Percentiles rank a stretch among this genome's conserved stretches.
Evolutionary conservation across 495 filamentous ascomycete species (phyloP).

Genomic region (Pyronema domesticum): DNA sequence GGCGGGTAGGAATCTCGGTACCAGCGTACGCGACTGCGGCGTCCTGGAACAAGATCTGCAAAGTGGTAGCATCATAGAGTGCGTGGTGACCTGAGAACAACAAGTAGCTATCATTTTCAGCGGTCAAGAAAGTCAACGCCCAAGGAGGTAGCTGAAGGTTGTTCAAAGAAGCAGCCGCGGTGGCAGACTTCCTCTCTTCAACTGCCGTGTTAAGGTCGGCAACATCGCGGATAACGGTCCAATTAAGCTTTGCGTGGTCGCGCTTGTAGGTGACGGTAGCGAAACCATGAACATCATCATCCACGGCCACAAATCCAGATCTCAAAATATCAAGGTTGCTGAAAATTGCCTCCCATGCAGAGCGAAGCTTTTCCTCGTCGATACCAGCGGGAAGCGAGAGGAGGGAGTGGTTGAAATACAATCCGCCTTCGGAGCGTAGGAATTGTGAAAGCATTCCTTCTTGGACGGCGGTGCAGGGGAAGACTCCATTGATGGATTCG

Average conservation of each 20-base stretch:
- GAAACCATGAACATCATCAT: slow-evolving; percentile 39
- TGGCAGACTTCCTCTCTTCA: slow-evolving; percentile 11
- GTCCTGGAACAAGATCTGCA: slow-evolving; percentile 30
- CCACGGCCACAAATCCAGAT: slow-evolving; percentile 47
- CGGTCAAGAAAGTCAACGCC: slow-evolving; percentile 28
- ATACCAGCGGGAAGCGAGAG: slow-evolving; percentile 29
- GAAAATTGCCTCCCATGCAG: slow-evolving; percentile 41
- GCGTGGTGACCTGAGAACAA: slow-evolving; percentile 50
- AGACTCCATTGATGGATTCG: slow-evolving; percentile 23
- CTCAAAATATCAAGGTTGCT: slow-evolving; percentile 46
- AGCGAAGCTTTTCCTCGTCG: slow-evolving; percentile 28
- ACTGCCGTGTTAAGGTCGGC: not conserved
- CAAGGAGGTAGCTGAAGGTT: slow-evolving; percentile 32
- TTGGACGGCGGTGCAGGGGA: slow-evolving; percentile 49
- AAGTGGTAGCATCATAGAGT: slow-evolving; percentile 58
- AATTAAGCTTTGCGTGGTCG: slow-evolving; percentile 27
- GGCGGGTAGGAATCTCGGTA: slow-evolving; percentile 7
- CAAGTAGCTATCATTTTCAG: slow-evolving; percentile 19
- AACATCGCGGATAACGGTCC: slow-evolving; percentile 12
- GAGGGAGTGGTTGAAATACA: slow-evolving; percentile 46
- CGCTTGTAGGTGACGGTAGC: slow-evolving; percentile 44
- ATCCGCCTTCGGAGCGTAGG: slow-evolving; percentile 33
- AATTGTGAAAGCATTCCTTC: slow-evolving; percentile 46
- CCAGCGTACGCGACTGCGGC: slow-evolving; percentile 30
- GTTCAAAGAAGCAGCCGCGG: slow-evolving; percentile 12